phyloP scores from a whole-genome alignment of 805 yeast genomes.

The Candida michaelii region DNA sequence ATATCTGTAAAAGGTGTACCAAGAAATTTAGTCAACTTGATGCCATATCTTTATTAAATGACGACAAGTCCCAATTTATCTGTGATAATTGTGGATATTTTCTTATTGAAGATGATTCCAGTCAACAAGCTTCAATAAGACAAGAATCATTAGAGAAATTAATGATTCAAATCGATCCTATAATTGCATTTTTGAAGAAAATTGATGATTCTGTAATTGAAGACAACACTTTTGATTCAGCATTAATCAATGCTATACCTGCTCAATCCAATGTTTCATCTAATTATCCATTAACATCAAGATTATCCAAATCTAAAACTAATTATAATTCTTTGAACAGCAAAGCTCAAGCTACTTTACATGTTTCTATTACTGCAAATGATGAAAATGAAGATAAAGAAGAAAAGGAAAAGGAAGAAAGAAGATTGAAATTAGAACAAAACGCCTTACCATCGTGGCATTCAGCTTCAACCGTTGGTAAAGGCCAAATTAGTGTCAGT shows the following conservation, averaged over 20 bases:
- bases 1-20: constrained; percentile 82
- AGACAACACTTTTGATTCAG: constrained; percentile 44
- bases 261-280: constrained; percentile 71
- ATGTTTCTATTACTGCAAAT: constrained; percentile 84
- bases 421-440: constrained; percentile 73
- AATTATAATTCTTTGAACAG: constrained; percentile 35
- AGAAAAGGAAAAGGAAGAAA: constrained; percentile 62
- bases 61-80: constrained; percentile 74
- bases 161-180: constrained; percentile 88
- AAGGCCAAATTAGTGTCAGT: constrained; percentile 30
- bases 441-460: constrained; percentile 98
- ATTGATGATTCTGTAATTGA: constrained; percentile 42
- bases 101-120: constrained; percentile 84
- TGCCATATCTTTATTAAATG: constrained; percentile 78
- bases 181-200: constrained; percentile 72
- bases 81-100: constrained; percentile 82
- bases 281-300: constrained; percentile 61
- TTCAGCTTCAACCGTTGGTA: constrained; percentile 84
- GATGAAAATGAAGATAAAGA: constrained; percentile 75
- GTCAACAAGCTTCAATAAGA: constrained; percentile 74
- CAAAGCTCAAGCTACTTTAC: constrained; percentile 79
- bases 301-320: constrained; percentile 25
- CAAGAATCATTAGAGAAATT: constrained; percentile 79
- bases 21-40: constrained; percentile 82
- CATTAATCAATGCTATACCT: constrained; percentile 80